These are phyloP conservation scores for Phytophthora parvispora DNA, from an alignment of 352 stramenopile genomes.

Conservation along the genomic window DNA sequence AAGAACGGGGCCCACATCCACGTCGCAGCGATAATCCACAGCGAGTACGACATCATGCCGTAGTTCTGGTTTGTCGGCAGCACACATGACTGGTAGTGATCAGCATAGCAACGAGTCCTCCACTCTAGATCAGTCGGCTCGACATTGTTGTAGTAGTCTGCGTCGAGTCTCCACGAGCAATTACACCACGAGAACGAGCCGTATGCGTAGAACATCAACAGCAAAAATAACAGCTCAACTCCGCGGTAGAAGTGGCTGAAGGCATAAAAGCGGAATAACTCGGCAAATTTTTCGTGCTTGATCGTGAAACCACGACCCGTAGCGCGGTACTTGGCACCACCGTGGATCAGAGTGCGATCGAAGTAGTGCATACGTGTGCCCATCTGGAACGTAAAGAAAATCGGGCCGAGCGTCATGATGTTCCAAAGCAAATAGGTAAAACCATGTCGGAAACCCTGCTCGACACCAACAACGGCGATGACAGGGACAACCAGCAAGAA, in stretches of 20 bases:
- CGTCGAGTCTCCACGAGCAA: slow-evolving; percentile 83
- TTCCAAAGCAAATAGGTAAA: slow-evolving; percentile 96
- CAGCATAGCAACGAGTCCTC: slow-evolving; percentile 81
- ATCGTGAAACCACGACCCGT: slow-evolving; percentile 99
- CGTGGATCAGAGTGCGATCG: slow-evolving; percentile 97
- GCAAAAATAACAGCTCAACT: slow-evolving; percentile 93
- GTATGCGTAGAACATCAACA: slow-evolving; percentile 88
- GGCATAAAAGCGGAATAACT: slow-evolving; percentile 98
- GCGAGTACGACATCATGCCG: slow-evolving; percentile 97
- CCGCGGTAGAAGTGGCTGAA: slow-evolving; percentile 98
- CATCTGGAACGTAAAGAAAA: slow-evolving; percentile 99
- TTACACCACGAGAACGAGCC: slow-evolving; percentile 96
- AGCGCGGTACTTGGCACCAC: slow-evolving; percentile 98
- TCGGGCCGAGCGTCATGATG: slow-evolving; percentile 97
- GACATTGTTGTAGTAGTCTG: slow-evolving; percentile 79
- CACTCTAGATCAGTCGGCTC: slow-evolving; percentile 81
- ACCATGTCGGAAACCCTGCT: slow-evolving; percentile 96
- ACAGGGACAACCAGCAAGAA: slow-evolving; percentile 98
- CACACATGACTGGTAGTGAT: slow-evolving; percentile 92
- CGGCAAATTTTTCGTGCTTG: slow-evolving; percentile 98
- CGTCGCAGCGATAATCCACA: slow-evolving; percentile 95
- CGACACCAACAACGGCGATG: slow-evolving; percentile 97
- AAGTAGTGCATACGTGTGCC: slow-evolving; percentile 99
- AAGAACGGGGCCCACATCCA: slow-evolving; percentile 92
- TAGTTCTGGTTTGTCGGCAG: slow-evolving; percentile 98